Percentiles rank a stretch among this genome's conserved stretches.
These are phyloP conservation scores for Xylariaceae sp. DNA, from an alignment of 2,329 filamentous ascomycete species.

Conservation along the genomic window DNA sequence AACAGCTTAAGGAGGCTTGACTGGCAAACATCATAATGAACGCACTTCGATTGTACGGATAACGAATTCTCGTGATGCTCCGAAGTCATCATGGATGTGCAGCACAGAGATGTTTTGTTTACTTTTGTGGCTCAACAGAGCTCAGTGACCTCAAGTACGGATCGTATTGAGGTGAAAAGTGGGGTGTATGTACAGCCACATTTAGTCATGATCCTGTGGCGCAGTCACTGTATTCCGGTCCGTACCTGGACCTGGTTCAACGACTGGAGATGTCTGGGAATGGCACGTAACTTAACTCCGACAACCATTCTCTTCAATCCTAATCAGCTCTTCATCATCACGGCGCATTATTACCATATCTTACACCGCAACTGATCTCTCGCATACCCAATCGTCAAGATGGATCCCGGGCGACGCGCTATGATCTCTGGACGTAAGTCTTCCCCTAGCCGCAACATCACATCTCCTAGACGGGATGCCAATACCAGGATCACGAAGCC, in stretches of 20 bases:
- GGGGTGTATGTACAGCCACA: neutral
- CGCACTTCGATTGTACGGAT: too few species aligned
- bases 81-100: too few species aligned
- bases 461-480: constrained; percentile 50
- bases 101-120: too few species aligned
- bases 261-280: neutral
- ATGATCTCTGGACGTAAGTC: constrained; percentile 49
- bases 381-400: constrained; percentile 27
- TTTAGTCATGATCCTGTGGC: neutral
- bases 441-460: constrained; percentile 44
- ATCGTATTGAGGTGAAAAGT: neutral
- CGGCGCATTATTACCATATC: neutral
- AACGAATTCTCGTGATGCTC: too few species aligned
- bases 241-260: neutral
- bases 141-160: too few species aligned
- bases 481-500: constrained; percentile 54
- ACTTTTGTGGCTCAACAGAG: too few species aligned
- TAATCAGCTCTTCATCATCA: neutral
- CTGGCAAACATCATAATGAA: too few species aligned
- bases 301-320: neutral
- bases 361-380: neutral
- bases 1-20: too few species aligned
- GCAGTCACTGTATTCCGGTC: neutral
- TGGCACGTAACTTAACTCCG: neutral
- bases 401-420: constrained; percentile 52